A percentile compares a stretch with the other conserved stretches of the same genome.
Conservation (phyloP, 495 filamentous ascomycete species). For the Neurospora terricola region DNA sequence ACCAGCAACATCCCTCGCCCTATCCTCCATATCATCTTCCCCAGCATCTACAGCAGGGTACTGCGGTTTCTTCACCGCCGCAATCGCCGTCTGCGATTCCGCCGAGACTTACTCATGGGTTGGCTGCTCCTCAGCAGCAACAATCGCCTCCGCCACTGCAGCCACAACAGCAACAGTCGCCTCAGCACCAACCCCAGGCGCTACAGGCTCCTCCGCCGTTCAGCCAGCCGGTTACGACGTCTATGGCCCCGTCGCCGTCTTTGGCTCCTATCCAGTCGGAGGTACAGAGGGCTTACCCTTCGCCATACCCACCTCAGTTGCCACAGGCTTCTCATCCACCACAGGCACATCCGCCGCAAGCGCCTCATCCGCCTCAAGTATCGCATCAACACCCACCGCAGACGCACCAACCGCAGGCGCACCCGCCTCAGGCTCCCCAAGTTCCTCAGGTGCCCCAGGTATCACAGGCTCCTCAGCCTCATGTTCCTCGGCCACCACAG, state of each 20-base stretch:
- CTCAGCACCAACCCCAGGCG: conserved; percentile 7
- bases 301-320: conserved; percentile 18
- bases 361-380: conserved; percentile 10
- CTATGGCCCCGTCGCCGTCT: conserved; percentile 2
- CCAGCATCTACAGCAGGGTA: conserved; percentile 7
- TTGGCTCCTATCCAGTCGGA: conserved; percentile 9
- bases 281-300: conserved; percentile 23
- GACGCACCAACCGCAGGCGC: conserved; percentile 16
- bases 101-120: conserved; percentile 9
- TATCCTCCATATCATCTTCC: conserved; percentile 6
- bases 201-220: conserved; percentile 20
- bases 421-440: conserved; percentile 17
- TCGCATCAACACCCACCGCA: not conserved
- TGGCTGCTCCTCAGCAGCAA: conserved; percentile 16
- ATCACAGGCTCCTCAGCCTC: conserved; percentile 1
- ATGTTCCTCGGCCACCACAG: not conserved
- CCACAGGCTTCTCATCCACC: not conserved
- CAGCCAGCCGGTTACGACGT: conserved; percentile 8
- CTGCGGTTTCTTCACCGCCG: conserved; percentile 13
- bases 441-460: conserved; percentile 10
- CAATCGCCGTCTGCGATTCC: conserved; percentile 13
- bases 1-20: conserved; percentile 11
- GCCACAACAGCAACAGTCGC: conserved; percentile 1
- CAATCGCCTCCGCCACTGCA: conserved; percentile 7
- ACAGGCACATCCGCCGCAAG: conserved; percentile 25